A percentile compares a stretch with the other conserved stretches of the same genome.
phyloP scores from a whole-genome alignment of 1,139 yeast genomes.

The Saccharomyces pastorianus region DNA sequence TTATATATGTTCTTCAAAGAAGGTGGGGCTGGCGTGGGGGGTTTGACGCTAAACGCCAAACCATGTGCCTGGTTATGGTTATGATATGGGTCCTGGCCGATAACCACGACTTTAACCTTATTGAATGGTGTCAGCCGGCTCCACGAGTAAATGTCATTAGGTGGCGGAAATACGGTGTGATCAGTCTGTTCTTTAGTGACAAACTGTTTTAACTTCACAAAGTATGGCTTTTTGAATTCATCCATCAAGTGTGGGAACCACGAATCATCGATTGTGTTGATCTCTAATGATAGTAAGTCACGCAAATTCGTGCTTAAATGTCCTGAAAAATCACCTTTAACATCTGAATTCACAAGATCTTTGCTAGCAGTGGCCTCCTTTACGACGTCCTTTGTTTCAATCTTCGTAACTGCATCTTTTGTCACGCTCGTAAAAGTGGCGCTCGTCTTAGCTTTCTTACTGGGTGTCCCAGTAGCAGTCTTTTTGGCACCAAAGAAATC shows the following conservation, averaged over 20 bases:
- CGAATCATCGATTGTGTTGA: slow-evolving; percentile 57
- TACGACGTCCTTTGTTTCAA: not conserved
- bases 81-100: slow-evolving; percentile 98
- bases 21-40: slow-evolving; percentile 85
- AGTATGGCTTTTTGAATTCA: slow-evolving; percentile 82
- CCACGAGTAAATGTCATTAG: slow-evolving; percentile 82
- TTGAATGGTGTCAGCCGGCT: slow-evolving; percentile 75
- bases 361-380: not conserved
- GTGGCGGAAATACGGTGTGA: slow-evolving; percentile 62
- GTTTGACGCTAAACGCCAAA: slow-evolving; percentile 80
- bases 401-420: slow-evolving; percentile 1
- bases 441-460: not conserved
- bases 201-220: slow-evolving; percentile 50
- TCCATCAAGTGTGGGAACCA: slow-evolving; percentile 68
- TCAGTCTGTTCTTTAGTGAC: slow-evolving; percentile 18
- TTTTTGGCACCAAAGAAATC: slow-evolving; percentile 14
- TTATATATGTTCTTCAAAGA: slow-evolving; percentile 83
- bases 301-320: slow-evolving; percentile 46
- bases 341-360: not conserved
- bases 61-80: slow-evolving; percentile 94
- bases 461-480: not conserved
- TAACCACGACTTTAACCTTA: slow-evolving; percentile 63
- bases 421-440: not conserved
- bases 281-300: slow-evolving; percentile 57
- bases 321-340: slow-evolving; percentile 40